Base-by-base conservation (phyloP, 208 protist species). In the Herpetomonas tarakana region DNA sequence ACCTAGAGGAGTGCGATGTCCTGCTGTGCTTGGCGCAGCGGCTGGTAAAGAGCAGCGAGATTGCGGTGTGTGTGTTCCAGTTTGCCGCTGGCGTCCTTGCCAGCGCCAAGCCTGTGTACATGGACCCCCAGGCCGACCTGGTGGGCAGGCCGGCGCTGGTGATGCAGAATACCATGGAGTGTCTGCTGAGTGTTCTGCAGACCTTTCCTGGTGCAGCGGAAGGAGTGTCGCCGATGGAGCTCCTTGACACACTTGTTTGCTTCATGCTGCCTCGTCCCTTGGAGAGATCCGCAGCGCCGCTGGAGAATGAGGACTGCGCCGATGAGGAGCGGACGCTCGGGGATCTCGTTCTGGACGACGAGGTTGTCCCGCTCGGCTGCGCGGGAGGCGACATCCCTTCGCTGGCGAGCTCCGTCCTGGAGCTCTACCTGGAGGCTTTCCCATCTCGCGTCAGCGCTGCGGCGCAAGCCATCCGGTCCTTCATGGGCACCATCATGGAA, bases 331-430 rank as follows among this genome's bases (percentile, higher is more conserved):
- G 19, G 7, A 31, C 22, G 31, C 52, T 85, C 12, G 45, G 72
- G 44, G 69, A 77, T 19, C 52, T 65, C 30, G 62, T 90, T 27
- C 53, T 74, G 22, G 83, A 86, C 26, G 78, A 90, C 44, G 80
- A 78, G 57, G 66, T 69, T 18, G 73, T 86, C 9, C 78, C 78
- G 50, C 61, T 90, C 16, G 83, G 83, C 2, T 90, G 83, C 47
- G 64, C 67, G 7, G 78, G 73, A 30, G 83, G 78, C 18, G 75
- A 83, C 39, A 71, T 71, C 0, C 38, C 76, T 0, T 45, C 72
- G 14, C 61, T 75, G 11, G 70, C 76, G 0, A 62, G 58, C 44
- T 71, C 73, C 14, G 76, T 76, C 27, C 54, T 90, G 53, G 76
- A 86, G 65, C 58, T 82, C 11, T 81, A 73, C 50, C 53, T 90